Evolutionary conservation across 2,329 filamentous ascomycete genomes (phyloP).

Genomic region (Diaporthe citri): DNA sequence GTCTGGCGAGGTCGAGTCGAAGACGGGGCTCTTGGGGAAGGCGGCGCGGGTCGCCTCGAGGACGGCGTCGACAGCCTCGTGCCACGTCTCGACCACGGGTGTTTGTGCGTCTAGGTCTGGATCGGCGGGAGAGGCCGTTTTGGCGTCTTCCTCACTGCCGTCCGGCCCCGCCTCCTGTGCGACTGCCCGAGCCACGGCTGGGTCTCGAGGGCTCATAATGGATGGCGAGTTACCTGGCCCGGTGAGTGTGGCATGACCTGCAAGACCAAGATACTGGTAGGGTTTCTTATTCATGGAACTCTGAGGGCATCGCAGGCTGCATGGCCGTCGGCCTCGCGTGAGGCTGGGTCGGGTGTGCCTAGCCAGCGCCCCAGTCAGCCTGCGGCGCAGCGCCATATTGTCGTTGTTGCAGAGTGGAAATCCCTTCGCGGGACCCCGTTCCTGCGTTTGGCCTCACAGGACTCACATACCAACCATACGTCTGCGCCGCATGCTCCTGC

Average conservation of each 20-base stretch:
- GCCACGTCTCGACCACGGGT: not conserved
- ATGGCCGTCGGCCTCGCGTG: not conserved
- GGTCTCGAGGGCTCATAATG: not conserved
- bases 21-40: not conserved
- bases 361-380: not conserved
- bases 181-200: not conserved
- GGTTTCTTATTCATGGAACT: not conserved
- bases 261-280: not conserved
- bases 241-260: not conserved
- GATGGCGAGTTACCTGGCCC: not conserved
- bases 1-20: not conserved
- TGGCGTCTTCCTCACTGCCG: not conserved
- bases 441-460: conserved; percentile 5
- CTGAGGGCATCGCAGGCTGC: not conserved
- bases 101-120: not conserved
- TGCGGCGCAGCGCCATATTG: conserved; percentile 1
- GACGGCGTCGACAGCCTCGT: not conserved
- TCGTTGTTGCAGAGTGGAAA: not conserved
- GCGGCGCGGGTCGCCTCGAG: not conserved
- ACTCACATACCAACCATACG: no score
- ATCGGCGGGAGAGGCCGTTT: not conserved
- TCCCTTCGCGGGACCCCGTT: not conserved
- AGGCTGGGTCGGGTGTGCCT: not conserved
- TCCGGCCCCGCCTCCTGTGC: no score
- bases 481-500: not conserved